These are phyloP conservation scores for Sporothrix dimorphospora DNA, from an alignment of 2,329 filamentous ascomycete genomes.

Conservation along the genomic window DNA sequence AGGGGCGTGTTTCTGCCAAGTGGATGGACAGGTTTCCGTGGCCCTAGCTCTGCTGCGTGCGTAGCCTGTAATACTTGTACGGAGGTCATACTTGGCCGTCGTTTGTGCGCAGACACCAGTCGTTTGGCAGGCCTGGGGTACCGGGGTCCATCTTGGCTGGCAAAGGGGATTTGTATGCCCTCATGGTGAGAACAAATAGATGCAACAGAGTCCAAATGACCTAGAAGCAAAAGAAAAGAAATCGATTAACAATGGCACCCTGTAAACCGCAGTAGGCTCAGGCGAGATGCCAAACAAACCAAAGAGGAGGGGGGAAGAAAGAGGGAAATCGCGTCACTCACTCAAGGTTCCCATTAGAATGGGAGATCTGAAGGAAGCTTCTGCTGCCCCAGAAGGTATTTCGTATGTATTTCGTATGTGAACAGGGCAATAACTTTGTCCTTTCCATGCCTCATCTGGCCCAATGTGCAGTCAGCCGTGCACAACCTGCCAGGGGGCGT, in stretches of 20 bases:
- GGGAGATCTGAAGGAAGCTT: not conserved
- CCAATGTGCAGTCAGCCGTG: not conserved
- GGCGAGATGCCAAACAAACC: not conserved
- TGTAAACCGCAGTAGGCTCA: not conserved
- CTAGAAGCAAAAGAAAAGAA: not conserved
- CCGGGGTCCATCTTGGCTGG: not conserved
- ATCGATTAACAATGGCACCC: not conserved
- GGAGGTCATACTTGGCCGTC: too few relatives aligned
- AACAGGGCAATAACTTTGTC: not conserved
- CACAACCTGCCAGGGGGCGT: constrained; percentile 17
- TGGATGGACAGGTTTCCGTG: constrained; percentile 7
- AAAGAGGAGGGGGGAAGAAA: not conserved
- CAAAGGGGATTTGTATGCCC: not conserved
- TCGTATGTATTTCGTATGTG: not conserved
- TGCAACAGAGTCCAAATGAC: not conserved
- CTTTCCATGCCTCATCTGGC: not conserved
- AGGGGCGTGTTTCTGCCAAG: not conserved
- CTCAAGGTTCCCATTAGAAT: not conserved
- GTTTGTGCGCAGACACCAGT: not conserved
- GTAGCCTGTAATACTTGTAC: not conserved
- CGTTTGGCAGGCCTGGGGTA: constrained; percentile 18
- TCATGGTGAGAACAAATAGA: not conserved
- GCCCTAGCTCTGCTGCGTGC: constrained; percentile 7
- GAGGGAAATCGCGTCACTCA: not conserved
- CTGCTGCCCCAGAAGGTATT: not conserved